Evolutionary conservation across 441 rosid genomes (phyloP).

Genomic region (Raphanus hybrid): DNA sequence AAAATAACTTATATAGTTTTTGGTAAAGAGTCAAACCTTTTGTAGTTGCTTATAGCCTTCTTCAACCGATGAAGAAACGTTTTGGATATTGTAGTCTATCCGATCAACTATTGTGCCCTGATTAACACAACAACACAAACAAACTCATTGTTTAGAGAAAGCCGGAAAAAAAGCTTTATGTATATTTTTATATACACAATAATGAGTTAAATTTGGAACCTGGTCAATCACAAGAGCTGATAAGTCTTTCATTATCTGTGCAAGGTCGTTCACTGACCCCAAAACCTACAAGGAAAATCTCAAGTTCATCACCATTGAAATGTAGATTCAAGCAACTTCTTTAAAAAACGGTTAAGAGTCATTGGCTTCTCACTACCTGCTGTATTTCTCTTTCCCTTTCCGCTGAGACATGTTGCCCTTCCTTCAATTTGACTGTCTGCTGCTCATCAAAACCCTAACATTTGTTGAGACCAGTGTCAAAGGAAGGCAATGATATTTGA

Average conservation of each 20-base stretch:
- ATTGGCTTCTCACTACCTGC: constrained; percentile 52
- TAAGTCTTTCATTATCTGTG: constrained; percentile 97
- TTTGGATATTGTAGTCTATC: constrained; percentile 92
- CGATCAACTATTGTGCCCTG: constrained; percentile 98
- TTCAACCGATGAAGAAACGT: constrained; percentile 76
- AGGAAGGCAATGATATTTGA: background rate
- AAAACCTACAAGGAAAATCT: constrained; percentile 53
- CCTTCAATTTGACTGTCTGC: constrained; percentile 74
- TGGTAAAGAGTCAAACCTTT: constrained; percentile 33
- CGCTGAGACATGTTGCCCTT: constrained; percentile 70
- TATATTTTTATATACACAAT: background rate
- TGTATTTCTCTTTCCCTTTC: constrained; percentile 96
- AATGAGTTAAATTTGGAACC: constrained; percentile 49
- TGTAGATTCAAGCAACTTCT: background rate
- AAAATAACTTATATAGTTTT: background rate
- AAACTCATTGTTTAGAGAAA: background rate
- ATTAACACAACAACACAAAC: constrained; percentile 18
- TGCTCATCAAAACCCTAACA: constrained; percentile 73
- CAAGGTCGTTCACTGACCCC: constrained; percentile 88
- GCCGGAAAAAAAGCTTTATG: background rate
- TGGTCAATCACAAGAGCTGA: constrained; percentile 95
- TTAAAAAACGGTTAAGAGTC: background rate
- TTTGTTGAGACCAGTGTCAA: constrained; percentile 13
- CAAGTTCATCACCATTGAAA: background rate
- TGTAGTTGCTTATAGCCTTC: constrained; percentile 83